Conservation (phyloP, 306 rosid genomes). For the Corylus avellana region DNA sequence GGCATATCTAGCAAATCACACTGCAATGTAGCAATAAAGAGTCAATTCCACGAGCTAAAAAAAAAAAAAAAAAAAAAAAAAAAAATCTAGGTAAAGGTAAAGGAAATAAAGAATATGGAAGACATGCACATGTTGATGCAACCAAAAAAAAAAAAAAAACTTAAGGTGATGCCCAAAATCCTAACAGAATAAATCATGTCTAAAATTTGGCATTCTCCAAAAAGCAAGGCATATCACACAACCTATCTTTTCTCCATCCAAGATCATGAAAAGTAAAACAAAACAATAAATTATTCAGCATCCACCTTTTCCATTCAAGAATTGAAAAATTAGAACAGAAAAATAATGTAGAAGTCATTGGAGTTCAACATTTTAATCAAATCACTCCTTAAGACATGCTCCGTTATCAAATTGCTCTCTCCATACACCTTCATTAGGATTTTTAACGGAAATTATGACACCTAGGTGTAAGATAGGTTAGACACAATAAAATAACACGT, state of each 20-base stretch:
- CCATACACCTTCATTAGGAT: no score
- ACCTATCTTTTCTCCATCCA: neutral
- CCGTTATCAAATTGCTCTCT: no score
- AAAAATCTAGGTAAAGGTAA: constrained; percentile 20
- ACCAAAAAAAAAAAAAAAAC: neutral
- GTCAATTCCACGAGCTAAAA: constrained; percentile 10
- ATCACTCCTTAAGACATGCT: no score
- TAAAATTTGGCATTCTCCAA: neutral
- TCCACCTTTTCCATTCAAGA: neutral
- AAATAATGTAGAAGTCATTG: no score
- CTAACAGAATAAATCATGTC: neutral
- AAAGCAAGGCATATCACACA: neutral
- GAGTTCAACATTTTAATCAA: no score
- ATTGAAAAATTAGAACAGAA: no score
- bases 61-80: neutral
- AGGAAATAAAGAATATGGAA: neutral
- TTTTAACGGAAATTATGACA: no score
- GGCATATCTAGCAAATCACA: constrained; percentile 85
- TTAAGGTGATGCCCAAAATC: neutral
- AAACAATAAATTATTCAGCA: neutral
- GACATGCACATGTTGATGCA: neutral
- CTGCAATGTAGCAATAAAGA: constrained; percentile 47
- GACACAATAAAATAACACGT: no score
- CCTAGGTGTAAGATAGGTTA: no score
- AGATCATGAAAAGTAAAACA: neutral